Evolutionary conservation across 441 rosid genomes (phyloP), one percentile per base, ranked within the genome.

Genomic region (Omphalea diandra): DNA sequence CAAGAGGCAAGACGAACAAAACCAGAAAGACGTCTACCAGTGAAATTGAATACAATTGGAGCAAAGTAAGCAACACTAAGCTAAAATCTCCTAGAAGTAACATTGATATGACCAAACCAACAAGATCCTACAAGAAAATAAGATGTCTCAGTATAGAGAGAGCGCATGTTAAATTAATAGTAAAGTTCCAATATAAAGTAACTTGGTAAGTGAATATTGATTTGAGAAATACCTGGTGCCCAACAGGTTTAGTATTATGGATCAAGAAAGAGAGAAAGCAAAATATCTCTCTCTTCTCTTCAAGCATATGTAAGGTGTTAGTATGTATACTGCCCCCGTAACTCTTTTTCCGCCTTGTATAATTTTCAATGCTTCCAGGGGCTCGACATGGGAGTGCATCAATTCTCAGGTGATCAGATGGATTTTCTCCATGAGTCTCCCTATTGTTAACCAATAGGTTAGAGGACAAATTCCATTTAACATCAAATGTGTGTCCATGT

Each of bases 61-160:
- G 98, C 76, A 93, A 83, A 75, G 98, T 90, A 78, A 96, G 96
- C 89, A 96, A 80, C 69, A 96, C 99, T 89, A 96, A 84, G 84
- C 99, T 96, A 86, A 93, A 91, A 86, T 96, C 98, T 83, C 95
- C 98, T 86, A 96, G 77, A 70, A 96, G 97, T 77, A 96, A 81
- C 86, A 94, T 87, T 46, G 98, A 96, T 83, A 96, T 94, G 76
- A 94, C 91, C 86, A 94, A 79, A 72, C 99, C 99, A 81, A 96
- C 99, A 82, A 96, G 93, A 83, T 94, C 98, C 99, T 96, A 91
- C 86, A 83, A 61, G 60, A 79, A 65, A 52, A 73, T 18, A 73
- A 76, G 7, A 63, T 52, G 53, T 33, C 63, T 31, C 26, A 36
- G 67, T n/a, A n/a, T n/a, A n/a, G n/a, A n/a, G n/a, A n/a, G n/a